These are phyloP conservation scores for Chenopodium formosanum DNA, from an alignment of 148 eudicot genomes.

Conservation along the genomic window DNA sequence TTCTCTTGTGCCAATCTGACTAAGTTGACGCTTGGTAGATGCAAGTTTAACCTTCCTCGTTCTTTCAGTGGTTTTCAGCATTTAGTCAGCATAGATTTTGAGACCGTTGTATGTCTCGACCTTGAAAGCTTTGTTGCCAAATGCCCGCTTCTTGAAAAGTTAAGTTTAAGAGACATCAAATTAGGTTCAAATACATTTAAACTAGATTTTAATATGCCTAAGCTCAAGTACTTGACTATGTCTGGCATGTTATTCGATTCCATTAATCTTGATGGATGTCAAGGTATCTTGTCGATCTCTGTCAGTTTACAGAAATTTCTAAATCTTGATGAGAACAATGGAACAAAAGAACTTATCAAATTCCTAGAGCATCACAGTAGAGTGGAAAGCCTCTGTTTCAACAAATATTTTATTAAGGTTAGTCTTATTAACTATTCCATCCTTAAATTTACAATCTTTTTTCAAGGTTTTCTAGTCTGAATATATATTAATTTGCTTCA, in stretches of 20 bases:
- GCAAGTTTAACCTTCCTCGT: not conserved
- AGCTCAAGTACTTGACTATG: not conserved
- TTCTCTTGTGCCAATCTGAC: not conserved
- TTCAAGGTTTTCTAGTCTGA: not conserved
- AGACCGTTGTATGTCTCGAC: not conserved
- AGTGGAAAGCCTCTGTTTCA: not conserved
- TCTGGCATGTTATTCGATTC: not conserved
- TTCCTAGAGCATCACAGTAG: not conserved
- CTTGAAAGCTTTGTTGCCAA: not conserved
- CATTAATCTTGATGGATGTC: not conserved
- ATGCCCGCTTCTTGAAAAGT: slow-evolving; percentile 10
- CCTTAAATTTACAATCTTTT: not conserved
- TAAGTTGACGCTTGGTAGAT: not conserved
- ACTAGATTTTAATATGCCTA: not conserved
- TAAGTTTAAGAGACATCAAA: not conserved
- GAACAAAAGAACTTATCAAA: not conserved
- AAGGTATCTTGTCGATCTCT: not conserved
- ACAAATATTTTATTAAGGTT: slow-evolving; percentile 1
- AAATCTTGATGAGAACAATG: not conserved
- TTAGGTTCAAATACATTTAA: too few species aligned
- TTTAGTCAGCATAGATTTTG: not conserved
- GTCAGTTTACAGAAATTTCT: not conserved
- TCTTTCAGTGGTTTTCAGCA: slow-evolving; percentile 3
- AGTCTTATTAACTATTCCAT: not conserved
- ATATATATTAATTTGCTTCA: not conserved